Percentiles rank a stretch among this genome's conserved stretches.
phyloP scores from a whole-genome alignment of 495 filamentous ascomycete species.

The Penicillium malachiteum region DNA sequence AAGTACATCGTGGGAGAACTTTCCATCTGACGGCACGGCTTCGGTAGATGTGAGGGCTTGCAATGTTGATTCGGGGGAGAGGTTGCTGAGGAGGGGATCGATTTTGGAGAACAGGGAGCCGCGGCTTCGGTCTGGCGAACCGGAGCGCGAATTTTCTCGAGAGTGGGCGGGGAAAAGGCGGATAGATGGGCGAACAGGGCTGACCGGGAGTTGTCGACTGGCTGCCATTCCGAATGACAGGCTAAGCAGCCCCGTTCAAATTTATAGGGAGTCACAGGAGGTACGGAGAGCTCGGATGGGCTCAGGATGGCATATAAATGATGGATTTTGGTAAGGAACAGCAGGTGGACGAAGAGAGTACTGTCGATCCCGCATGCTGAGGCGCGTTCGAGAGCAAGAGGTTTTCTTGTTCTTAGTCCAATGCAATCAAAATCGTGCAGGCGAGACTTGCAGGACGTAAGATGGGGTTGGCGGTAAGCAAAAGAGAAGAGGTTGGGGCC shows the following conservation, averaged over 20 bases:
- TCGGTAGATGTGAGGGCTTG: conserved; percentile 54
- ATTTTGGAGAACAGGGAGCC: conserved; percentile 31
- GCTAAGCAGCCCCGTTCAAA: conserved; percentile 10
- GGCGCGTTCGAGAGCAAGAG: conserved; percentile 10
- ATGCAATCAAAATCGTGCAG: conserved; percentile 1
- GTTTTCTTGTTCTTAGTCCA: not conserved
- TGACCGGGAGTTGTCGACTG: conserved; percentile 22
- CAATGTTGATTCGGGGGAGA: conserved; percentile 56
- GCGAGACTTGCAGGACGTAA: conserved; percentile 5
- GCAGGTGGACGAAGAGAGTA: conserved; percentile 24
- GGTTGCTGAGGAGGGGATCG: conserved; percentile 53
- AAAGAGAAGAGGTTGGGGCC: not conserved
- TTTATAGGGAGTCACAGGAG: conserved; percentile 15
- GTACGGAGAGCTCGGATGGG: conserved; percentile 5
- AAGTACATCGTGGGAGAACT: conserved; percentile 52
- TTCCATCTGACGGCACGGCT: conserved; percentile 50
- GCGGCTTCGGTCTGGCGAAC: conserved; percentile 26
- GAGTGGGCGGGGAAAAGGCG: conserved; percentile 29
- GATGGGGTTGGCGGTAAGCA: conserved; percentile 2
- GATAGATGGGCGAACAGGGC: conserved; percentile 27
- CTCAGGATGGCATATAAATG: conserved; percentile 22
- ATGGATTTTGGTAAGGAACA: conserved; percentile 20
- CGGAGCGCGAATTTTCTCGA: conserved; percentile 26
- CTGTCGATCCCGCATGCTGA: conserved; percentile 35
- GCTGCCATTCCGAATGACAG: conserved; percentile 36